Percentiles rank a stretch among this genome's conserved stretches.
These are phyloP conservation scores for Myriosclerotinia scirpicola DNA, from an alignment of 2,329 filamentous ascomycete species.

Conservation along the genomic window DNA sequence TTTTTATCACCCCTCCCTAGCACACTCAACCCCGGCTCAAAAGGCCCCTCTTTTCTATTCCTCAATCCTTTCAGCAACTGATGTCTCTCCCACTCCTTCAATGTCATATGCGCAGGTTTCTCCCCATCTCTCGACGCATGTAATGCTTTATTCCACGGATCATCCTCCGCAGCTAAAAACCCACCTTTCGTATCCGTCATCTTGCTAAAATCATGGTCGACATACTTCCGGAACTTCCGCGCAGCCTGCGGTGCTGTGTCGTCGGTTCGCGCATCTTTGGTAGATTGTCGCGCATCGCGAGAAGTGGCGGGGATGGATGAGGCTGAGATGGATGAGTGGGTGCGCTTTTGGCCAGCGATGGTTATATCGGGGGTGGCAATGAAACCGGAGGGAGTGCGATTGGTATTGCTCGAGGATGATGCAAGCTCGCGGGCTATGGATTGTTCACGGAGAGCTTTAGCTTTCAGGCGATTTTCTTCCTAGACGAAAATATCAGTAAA, in stretches of 20 bases:
- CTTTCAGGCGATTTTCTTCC: conserved; percentile 85
- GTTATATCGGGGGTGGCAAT: conserved; percentile 66
- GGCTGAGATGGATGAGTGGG: conserved; percentile 62
- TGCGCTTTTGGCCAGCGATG: conserved; percentile 67
- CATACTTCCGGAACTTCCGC: conserved; percentile 87
- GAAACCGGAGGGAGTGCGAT: conserved; percentile 65
- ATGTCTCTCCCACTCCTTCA: conserved; percentile 86
- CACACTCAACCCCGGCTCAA: conserved; percentile 83
- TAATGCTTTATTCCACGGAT: conserved; percentile 82
- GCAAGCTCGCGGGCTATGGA: conserved; percentile 62
- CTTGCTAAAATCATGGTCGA: conserved; percentile 96
- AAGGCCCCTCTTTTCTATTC: conserved; percentile 75
- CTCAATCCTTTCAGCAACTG: conserved; percentile 72
- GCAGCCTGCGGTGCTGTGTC: conserved; percentile 57
- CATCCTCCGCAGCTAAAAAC: conserved; percentile 86
- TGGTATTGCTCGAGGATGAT: conserved; percentile 41
- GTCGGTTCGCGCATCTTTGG: conserved; percentile 39
- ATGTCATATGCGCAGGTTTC: conserved; percentile 83
- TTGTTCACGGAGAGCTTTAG: conserved; percentile 80
- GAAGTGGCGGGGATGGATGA: conserved; percentile 55
- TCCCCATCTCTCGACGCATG: conserved; percentile 56
- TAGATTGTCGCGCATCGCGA: conserved; percentile 59
- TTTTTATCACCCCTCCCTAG: conserved; percentile 66
- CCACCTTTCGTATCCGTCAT: conserved; percentile 99
- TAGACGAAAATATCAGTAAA: conserved; percentile 41